These are phyloP conservation scores for Taiwanofungus camphoratus DNA, from an alignment of 1,284 basidiomycete species.

Conservation along the genomic window DNA sequence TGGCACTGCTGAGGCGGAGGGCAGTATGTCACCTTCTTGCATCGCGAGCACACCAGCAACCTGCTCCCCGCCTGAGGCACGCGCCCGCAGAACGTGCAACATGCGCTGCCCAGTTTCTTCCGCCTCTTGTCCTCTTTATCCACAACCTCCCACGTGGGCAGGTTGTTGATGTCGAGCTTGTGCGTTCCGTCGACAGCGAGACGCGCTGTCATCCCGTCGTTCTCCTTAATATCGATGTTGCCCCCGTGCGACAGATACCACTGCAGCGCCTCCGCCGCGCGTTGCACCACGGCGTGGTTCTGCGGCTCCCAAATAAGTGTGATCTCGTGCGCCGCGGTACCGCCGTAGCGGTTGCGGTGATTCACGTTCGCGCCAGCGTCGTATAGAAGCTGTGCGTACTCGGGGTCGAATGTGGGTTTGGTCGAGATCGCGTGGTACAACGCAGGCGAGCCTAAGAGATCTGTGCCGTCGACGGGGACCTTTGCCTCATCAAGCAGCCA, in stretches of 20 bases:
- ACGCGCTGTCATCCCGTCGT: constrained; percentile 29
- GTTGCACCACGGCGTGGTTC: constrained; percentile 16
- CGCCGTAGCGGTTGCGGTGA: constrained; percentile 34
- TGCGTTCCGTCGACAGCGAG: constrained; percentile 11
- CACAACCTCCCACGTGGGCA: constrained; percentile 21
- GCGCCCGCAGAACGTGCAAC: constrained; percentile 32
- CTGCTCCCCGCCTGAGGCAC: constrained; percentile 22
- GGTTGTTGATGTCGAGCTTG: constrained; percentile 8
- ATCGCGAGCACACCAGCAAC: constrained; percentile 25
- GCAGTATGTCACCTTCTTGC: constrained; percentile 30
- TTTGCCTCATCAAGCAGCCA: constrained; percentile 30
- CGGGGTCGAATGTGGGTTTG: constrained; percentile 35
- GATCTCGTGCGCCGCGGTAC: constrained; percentile 36
- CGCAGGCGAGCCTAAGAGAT: constrained; percentile 36
- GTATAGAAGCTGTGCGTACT: constrained; percentile 36
- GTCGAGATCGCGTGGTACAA: constrained; percentile 36
- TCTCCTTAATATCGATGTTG: constrained; percentile 37
- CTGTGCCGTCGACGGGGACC: constrained; percentile 33
- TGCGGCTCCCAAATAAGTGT: constrained; percentile 26
- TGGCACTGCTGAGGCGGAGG: constrained; percentile 27
- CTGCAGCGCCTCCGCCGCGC: constrained; percentile 25
- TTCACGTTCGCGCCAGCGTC: constrained; percentile 38
- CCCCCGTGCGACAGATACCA: constrained; percentile 40
- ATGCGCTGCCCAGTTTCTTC: constrained; percentile 19
- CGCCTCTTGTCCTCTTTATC: constrained; percentile 30